These are phyloP conservation scores for Myriosclerotinia curreyana DNA, from an alignment of 2,329 filamentous ascomycete genomes.

Conservation along the genomic window DNA sequence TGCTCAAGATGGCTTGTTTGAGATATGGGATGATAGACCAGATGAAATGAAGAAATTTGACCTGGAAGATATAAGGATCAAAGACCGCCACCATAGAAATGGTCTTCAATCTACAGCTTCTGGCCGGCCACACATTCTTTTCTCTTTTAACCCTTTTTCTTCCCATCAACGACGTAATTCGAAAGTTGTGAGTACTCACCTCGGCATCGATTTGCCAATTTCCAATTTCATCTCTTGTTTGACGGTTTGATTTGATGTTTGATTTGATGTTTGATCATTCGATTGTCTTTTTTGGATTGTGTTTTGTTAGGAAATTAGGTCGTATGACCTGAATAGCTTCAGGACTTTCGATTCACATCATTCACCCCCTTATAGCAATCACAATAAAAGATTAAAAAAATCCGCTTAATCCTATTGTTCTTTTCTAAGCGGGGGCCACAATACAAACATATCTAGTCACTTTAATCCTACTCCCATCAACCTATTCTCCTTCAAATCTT, in stretches of 20 bases:
- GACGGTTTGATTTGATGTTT: neutral
- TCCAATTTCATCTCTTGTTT: conserved; percentile 7
- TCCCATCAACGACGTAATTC: conserved; percentile 8
- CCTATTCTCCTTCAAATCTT: conserved; percentile 5
- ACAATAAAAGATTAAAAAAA: too few species aligned
- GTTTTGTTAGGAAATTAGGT: neutral
- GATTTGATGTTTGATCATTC: too few species aligned
- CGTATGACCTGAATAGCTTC: conserved; percentile 17
- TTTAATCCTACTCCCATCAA: neutral
- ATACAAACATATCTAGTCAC: conserved; percentile 1
- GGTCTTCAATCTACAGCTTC: conserved; percentile 1
- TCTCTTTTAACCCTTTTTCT: neutral
- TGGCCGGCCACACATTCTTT: conserved; percentile 17
- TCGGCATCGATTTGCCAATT: neutral
- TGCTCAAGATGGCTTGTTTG: conserved; percentile 14
- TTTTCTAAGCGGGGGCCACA: neutral
- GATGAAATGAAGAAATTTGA: neutral
- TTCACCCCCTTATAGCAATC: conserved; percentile 5
- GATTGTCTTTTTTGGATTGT: too few species aligned
- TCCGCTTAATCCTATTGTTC: conserved; percentile 5
- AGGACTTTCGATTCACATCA: neutral
- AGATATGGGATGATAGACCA: conserved; percentile 12
- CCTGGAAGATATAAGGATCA: conserved; percentile 8
- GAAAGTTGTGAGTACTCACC: conserved; percentile 10
- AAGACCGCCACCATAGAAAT: neutral